phyloP scores from a whole-genome alignment of 176 grass and related monocot genomes.

The Dendrocalamus sinicus region DNA sequence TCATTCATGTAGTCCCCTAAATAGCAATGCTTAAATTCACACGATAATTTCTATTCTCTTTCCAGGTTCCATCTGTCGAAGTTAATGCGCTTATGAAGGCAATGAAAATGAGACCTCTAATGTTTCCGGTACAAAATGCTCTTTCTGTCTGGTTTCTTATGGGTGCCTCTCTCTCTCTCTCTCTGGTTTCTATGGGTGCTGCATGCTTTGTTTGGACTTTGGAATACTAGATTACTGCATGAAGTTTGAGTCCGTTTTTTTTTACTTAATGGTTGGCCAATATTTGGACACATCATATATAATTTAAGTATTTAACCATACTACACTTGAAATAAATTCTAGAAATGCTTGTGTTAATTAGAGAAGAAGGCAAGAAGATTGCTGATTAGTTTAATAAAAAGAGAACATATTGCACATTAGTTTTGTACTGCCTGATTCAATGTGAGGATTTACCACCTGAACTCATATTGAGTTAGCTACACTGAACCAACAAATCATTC shows the following conservation, averaged over 20 bases:
- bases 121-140: conserved; percentile 75
- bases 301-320: conserved; percentile 6
- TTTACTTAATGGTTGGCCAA: conserved; percentile 12
- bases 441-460: conserved; percentile 12
- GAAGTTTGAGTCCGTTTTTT: conserved; percentile 33
- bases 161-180: not conserved
- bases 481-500: not conserved
- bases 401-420: not conserved
- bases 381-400: conserved; percentile 19
- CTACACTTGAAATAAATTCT: conserved; percentile 18
- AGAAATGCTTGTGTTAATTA: conserved; percentile 19
- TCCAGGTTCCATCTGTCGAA: conserved; percentile 88
- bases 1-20: conserved; percentile 32
- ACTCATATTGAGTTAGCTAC: conserved; percentile 8
- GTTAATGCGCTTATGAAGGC: conserved; percentile 98
- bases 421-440: conserved; percentile 7
- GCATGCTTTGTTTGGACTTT: not conserved
- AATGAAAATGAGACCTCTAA: conserved; percentile 83
- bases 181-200: not conserved
- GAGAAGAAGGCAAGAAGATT: conserved; percentile 1
- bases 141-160: conserved; percentile 1
- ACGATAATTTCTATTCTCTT: conserved; percentile 39
- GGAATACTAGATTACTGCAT: conserved; percentile 35
- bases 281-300: conserved; percentile 21
- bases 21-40: conserved; percentile 32